Evolutionary conservation across 805 yeast genomes (phyloP), one percentile per base, ranked within the genome.

Genomic region (Saccharomycopsis oosterbeekiorum): DNA sequence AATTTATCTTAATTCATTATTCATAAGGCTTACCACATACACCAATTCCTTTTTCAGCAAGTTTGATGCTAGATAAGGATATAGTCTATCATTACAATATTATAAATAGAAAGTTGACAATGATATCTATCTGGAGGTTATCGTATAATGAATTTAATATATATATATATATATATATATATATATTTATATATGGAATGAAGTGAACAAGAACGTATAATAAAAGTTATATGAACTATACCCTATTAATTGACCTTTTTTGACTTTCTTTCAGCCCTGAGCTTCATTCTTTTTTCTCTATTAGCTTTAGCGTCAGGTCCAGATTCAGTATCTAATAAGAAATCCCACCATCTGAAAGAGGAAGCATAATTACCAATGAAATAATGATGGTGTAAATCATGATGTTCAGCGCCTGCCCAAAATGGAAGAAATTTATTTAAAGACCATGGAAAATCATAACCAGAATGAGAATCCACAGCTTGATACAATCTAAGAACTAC

Each of bases 321-420:
- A 66, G 93, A 89, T 75, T 89, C 96, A n/a, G 99, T 92, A 72
- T 86, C 86, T 67, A 93, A 77, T 65, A 84, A 71, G 75, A 76
- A 88, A 76, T 93, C 99, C 96, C 96, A 91, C 89, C 96, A 89
- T 77, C 97, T 86, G 82, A 93, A 94, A 42, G 92, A 84, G 55
- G 96, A 88, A 36, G 97, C 94, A 73, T 90, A 93, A 75, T 92
- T 91, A 67, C 98, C 98, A 68, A 90, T 88, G 75, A 93, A 93
- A 77, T 87, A 91, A 73, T 89, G 96, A 74, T 93, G 99, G 73
- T 93, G 99, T 75, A 89, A 89, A 75, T 93, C 99, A 73, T 93
- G 98, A 75, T 93, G 98, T 70, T 89, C 97, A 24, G 97, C 97
- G 67, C 98, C 98, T 3, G 97, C 96, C 97, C 98, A 92, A 76